These are phyloP conservation scores for Phialocephala subalpina DNA, from an alignment of 2,329 filamentous ascomycete genomes.

Conservation along the genomic window DNA sequence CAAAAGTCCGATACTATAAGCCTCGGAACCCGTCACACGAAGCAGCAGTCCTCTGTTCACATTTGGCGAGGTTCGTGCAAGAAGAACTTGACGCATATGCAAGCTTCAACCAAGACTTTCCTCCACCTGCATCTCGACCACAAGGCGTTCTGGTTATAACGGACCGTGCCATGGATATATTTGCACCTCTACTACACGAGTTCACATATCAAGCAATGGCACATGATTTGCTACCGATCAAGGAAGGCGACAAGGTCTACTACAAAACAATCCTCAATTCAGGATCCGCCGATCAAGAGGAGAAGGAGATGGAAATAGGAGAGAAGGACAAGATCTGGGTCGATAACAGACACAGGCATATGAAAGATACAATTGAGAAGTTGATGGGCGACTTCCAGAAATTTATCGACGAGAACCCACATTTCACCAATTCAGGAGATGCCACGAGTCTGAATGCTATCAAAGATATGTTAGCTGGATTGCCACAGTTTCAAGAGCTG, in stretches of 20 bases:
- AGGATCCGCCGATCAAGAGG: slow-evolving; percentile 72
- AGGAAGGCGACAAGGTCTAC: slow-evolving; percentile 86
- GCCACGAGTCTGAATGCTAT: slow-evolving; percentile 86
- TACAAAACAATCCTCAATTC: slow-evolving; percentile 85
- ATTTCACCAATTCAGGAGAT: slow-evolving; percentile 82
- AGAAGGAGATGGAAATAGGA: slow-evolving; percentile 89
- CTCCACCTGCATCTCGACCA: slow-evolving; percentile 79
- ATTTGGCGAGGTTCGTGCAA: slow-evolving; percentile 90
- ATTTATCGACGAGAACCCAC: slow-evolving; percentile 89
- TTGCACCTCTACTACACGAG: slow-evolving; percentile 89
- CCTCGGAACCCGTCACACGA: slow-evolving; percentile 81
- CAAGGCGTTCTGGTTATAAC: slow-evolving; percentile 86
- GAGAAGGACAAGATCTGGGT: slow-evolving; percentile 97
- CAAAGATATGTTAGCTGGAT: slow-evolving; percentile 94
- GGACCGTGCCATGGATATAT: slow-evolving; percentile 91
- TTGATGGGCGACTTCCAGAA: slow-evolving; percentile 91
- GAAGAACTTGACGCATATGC: slow-evolving; percentile 91
- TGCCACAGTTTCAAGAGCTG: slow-evolving; percentile 94
- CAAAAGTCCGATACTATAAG: slow-evolving; percentile 89
- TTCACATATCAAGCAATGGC: slow-evolving; percentile 99
- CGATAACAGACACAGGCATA: slow-evolving; percentile 91
- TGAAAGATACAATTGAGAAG: slow-evolving; percentile 97
- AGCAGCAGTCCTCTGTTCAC: slow-evolving; percentile 84
- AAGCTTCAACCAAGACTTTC: slow-evolving; percentile 84
- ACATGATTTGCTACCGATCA: slow-evolving; percentile 88